phyloP scores from a whole-genome alignment of 2,329 filamentous ascomycete species.

The Fonsecaea nubica region DNA sequence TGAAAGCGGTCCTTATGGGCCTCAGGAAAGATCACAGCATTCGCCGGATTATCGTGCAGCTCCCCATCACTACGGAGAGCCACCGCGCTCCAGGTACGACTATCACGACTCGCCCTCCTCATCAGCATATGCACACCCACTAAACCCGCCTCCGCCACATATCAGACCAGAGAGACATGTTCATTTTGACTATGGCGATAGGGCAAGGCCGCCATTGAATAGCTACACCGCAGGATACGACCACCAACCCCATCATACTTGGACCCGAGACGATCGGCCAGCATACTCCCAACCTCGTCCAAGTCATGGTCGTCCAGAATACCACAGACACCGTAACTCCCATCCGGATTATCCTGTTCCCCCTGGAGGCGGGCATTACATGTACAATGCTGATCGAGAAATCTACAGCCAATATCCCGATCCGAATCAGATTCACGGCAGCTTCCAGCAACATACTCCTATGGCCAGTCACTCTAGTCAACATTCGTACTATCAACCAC shows the following conservation, averaged over 20 bases:
- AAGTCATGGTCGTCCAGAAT: constrained; percentile 4
- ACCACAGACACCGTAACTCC: constrained; percentile 9
- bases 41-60: constrained; percentile 11
- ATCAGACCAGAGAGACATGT: constrained; percentile 24
- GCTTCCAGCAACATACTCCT: constrained; percentile 9
- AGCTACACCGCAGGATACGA: constrained; percentile 13
- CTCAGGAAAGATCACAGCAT: constrained; percentile 19
- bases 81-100: neutral
- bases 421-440: constrained; percentile 10
- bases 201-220: neutral
- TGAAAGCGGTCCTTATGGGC: constrained; percentile 20
- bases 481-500: neutral
- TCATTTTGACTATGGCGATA: constrained; percentile 34
- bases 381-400: constrained; percentile 19
- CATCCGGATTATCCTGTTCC: constrained; percentile 25
- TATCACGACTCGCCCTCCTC: constrained; percentile 15
- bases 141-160: constrained; percentile 4
- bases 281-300: constrained; percentile 8
- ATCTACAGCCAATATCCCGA: constrained; percentile 22
- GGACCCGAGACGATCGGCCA: constrained; percentile 11
- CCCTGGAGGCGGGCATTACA: constrained; percentile 17
- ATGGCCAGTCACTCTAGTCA: constrained; percentile 1
- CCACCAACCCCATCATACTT: constrained; percentile 12
- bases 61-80: neutral
- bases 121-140: constrained; percentile 10